These are phyloP conservation scores for Gossypium longicalyx DNA, from an alignment of 345 rosid genomes.

Conservation along the genomic window DNA sequence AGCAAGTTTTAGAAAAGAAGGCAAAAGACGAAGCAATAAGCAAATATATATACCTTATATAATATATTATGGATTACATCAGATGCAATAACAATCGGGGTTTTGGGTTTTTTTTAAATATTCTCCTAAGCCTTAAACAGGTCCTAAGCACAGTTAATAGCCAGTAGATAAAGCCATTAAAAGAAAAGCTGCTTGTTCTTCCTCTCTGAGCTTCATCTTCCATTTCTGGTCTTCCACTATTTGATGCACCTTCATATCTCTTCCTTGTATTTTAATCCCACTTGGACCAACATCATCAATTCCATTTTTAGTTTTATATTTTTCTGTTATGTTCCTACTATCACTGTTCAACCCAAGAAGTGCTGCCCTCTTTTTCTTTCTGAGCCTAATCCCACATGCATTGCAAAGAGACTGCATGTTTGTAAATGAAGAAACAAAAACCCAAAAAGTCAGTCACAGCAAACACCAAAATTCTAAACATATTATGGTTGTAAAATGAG, in stretches of 20 bases:
- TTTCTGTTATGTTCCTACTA: slow-evolving; percentile 20
- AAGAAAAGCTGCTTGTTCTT: slow-evolving; percentile 61
- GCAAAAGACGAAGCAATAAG: not conserved
- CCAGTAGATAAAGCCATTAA: slow-evolving; percentile 57
- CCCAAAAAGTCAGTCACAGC: not conserved
- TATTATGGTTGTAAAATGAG: not conserved
- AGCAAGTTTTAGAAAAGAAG: not conserved
- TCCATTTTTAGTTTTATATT: slow-evolving; percentile 12
- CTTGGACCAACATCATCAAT: not conserved
- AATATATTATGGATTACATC: not conserved
- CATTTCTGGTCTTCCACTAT: not conserved
- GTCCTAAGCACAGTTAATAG: slow-evolving; percentile 19
- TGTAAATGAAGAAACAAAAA: not conserved
- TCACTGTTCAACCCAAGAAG: slow-evolving; percentile 24
- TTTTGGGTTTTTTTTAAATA: no score
- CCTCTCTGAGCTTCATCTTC: slow-evolving; percentile 41
- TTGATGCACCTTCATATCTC: slow-evolving; percentile 10
- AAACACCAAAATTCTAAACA: not conserved
- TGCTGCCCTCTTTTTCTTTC: slow-evolving; percentile 51
- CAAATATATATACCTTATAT: not conserved
- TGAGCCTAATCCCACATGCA: slow-evolving; percentile 85
- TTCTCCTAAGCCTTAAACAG: no score
- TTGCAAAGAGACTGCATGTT: slow-evolving; percentile 66
- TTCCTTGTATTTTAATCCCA: slow-evolving; percentile 8
- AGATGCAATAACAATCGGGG: no score